These are phyloP conservation scores for Schizochytrium sp. DNA, from an alignment of 108 stramenopile species.

Conservation along the genomic window DNA sequence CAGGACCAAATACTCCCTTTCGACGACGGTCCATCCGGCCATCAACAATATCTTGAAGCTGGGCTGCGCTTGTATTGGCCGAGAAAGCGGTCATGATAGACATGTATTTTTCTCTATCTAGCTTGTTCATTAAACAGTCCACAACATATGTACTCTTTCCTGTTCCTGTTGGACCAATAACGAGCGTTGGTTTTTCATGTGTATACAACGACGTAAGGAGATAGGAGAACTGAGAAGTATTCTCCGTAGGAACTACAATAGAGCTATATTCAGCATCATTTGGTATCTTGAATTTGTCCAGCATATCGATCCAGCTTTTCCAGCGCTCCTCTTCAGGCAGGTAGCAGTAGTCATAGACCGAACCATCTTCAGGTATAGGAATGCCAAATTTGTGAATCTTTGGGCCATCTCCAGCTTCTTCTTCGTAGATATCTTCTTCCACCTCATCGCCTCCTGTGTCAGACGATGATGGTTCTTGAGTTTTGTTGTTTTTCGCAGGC, in stretches of 20 bases:
- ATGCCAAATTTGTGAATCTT: not conserved
- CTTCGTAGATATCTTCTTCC: not conserved
- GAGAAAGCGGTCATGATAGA: slow-evolving; percentile 76
- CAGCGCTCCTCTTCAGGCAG: slow-evolving; percentile 67
- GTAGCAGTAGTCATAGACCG: slow-evolving; percentile 68
- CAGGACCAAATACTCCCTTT: slow-evolving; percentile 79
- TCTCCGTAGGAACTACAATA: slow-evolving; percentile 76
- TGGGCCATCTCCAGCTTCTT: slow-evolving; percentile 24
- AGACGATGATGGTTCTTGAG: not conserved
- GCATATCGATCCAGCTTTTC: slow-evolving; percentile 70
- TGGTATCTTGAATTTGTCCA: slow-evolving; percentile 68
- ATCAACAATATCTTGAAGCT: slow-evolving; percentile 82
- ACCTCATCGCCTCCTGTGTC: not conserved
- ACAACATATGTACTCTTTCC: slow-evolving; percentile 68
- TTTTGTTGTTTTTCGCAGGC: not conserved
- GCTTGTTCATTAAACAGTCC: slow-evolving; percentile 47
- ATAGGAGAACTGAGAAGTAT: slow-evolving; percentile 76
- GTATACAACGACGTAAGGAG: slow-evolving; percentile 72
- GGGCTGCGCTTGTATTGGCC: slow-evolving; percentile 78
- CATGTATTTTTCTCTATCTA: slow-evolving; percentile 69
- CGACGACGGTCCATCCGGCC: slow-evolving; percentile 78
- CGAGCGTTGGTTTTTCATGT: slow-evolving; percentile 66
- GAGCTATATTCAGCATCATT: slow-evolving; percentile 66
- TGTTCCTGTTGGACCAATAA: slow-evolving; percentile 81
- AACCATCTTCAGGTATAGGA: not conserved